These are phyloP conservation scores for Amanita rubescens DNA, from an alignment of 768 basidiomycete genomes.

Conservation along the genomic window DNA sequence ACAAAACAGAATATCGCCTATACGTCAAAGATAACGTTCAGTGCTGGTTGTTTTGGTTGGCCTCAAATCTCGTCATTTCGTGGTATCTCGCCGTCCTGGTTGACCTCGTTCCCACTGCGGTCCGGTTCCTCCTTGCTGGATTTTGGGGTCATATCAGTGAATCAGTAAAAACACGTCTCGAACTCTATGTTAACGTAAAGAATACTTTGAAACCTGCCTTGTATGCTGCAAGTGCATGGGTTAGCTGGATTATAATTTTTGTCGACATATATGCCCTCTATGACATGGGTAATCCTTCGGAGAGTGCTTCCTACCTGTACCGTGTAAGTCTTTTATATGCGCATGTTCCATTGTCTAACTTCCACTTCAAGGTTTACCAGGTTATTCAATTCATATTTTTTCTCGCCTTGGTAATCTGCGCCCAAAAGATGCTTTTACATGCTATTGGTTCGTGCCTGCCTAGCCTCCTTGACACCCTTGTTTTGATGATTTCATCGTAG, in stretches of 20 bases:
- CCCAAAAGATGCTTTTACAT: slow-evolving; percentile 64
- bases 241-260: slow-evolving; percentile 74
- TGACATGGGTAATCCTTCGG: slow-evolving; percentile 24
- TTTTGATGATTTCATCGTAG: slow-evolving; percentile 19
- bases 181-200: slow-evolving; percentile 65
- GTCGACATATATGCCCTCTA: slow-evolving; percentile 55
- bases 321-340: slow-evolving; percentile 29
- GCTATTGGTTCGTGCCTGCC: slow-evolving; percentile 34
- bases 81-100: slow-evolving; percentile 73
- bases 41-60: slow-evolving; percentile 80
- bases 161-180: slow-evolving; percentile 53
- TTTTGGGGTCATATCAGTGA: slow-evolving; percentile 77
- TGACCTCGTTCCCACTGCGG: slow-evolving; percentile 55
- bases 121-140: slow-evolving; percentile 44
- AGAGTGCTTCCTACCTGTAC: slow-evolving; percentile 57
- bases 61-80: slow-evolving; percentile 67
- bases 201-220: slow-evolving; percentile 63
- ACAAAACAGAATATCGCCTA: slow-evolving; percentile 46
- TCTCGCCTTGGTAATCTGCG: slow-evolving; percentile 53
- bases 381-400: slow-evolving; percentile 73
- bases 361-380: slow-evolving; percentile 40
- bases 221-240: slow-evolving; percentile 65
- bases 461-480: background rate
- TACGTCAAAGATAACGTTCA: slow-evolving; percentile 60
- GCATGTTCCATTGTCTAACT: background rate